Percentiles rank a stretch among this genome's conserved stretches.
Conservation (phyloP, 768 basidiomycete genomes). For the Nevesoporus exiguus region DNA sequence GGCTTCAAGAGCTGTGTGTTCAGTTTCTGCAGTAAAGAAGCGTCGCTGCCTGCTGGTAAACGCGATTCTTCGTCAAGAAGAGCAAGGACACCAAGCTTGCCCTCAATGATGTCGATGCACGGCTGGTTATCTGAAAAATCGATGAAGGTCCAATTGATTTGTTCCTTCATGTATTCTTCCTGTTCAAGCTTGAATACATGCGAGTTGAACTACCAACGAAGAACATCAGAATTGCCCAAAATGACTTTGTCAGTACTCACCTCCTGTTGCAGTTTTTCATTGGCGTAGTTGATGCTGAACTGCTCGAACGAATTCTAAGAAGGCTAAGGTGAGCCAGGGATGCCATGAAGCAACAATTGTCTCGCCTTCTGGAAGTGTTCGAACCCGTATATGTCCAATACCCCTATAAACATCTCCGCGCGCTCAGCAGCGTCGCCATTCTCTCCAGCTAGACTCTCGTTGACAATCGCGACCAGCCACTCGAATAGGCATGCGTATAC, state of each 20-base stretch:
- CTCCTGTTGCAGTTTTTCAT: constrained; percentile 97
- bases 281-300: constrained; percentile 99
- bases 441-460: constrained; percentile 95
- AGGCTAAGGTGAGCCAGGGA: constrained; percentile 4
- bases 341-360: background rate
- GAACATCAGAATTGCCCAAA: constrained; percentile 10
- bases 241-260: constrained; percentile 38
- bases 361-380: constrained; percentile 93
- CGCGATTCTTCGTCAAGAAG: constrained; percentile 98
- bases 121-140: constrained; percentile 99
- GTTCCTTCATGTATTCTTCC: constrained; percentile 97
- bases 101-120: constrained; percentile 98
- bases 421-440: constrained; percentile 84
- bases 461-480: constrained; percentile 96
- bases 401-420: constrained; percentile 99
- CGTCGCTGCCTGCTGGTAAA: constrained; percentile 87
- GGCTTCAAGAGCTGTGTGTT: constrained; percentile 82
- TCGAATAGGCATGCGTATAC: constrained; percentile 98
- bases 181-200: constrained; percentile 99
- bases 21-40: constrained; percentile 91
- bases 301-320: constrained; percentile 87
- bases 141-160: constrained; percentile 99
- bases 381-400: constrained; percentile 96
- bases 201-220: constrained; percentile 78
- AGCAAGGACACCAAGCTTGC: constrained; percentile 91